Base-by-base conservation (phyloP, 2,329 filamentous ascomycete species). In the Aspergillus sp. region DNA sequence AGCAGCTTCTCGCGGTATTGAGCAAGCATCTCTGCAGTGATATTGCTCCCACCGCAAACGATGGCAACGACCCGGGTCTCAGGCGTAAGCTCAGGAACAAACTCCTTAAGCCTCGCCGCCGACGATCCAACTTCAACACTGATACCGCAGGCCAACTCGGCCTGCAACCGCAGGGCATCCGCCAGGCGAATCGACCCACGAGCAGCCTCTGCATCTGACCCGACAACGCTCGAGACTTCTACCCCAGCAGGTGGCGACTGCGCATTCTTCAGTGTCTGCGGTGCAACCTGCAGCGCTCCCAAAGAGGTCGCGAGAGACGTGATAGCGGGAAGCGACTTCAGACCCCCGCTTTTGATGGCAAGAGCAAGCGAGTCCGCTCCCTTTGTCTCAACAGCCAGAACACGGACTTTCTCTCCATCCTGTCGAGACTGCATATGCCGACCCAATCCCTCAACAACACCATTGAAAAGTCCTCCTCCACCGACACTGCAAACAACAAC, bases 81-180 rank as follows among this genome's bases (percentile, higher is more conserved):
- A 5, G 68, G 68, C 15, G 28, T 64, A 7, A 77, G 59, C 31
- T 69, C 69, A 19, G 68, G 66, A 15, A 75, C 58, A 4, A 63
- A 63, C 38, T 73, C 64, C 58, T 64, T 72, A 53, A 77, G 58
- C 51, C 58, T 60, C 23, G 58, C 53, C 23, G 63, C 54, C 22
- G 63, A 65, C n/a, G 69, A 38, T 7, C 66, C 75, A 62, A 72
- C 64, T 53, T 76, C 90, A 19, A 96, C 77, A 54, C 88, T 89
- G 4, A 93, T 92, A 0, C 93, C 92, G 74, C 93, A 96, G 0
- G 92, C 87, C 34, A 89, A 81, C 80, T 97, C 93, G 6, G 96
- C 91, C 64, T 96, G 80, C 64, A 93, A 79, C 38, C 89, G 81
- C 68, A 91, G 88, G 65, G 96, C 91, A 68, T 97, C 90, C 7